Conservation (phyloP, 257 asterid species). For the Salvia hispanica region DNA sequence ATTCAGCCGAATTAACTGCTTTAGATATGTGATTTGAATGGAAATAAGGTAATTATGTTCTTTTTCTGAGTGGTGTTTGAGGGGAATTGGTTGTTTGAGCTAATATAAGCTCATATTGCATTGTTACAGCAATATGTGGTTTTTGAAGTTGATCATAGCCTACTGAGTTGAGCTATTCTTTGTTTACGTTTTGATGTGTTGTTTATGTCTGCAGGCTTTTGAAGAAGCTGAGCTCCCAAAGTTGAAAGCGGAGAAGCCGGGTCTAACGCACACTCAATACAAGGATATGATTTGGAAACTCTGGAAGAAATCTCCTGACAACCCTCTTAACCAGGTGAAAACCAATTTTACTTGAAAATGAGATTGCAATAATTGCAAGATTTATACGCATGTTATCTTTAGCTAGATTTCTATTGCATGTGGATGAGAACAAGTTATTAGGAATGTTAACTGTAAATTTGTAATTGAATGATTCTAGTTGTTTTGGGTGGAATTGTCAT, state of each 20-base stretch:
- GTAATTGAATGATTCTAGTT: neutral
- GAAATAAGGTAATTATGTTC: neutral
- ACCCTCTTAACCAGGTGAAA: slow-evolving; percentile 83
- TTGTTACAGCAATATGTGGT: neutral
- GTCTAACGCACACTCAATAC: slow-evolving; percentile 59
- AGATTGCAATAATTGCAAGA: slow-evolving; percentile 1
- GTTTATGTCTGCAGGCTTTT: slow-evolving; percentile 47
- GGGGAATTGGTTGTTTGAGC: neutral
- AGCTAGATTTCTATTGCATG: neutral
- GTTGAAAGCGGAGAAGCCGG: slow-evolving; percentile 59
- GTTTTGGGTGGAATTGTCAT: slow-evolving; percentile 1
- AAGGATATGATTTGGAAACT: slow-evolving; percentile 95
- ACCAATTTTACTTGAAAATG: neutral
- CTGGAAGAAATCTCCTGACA: slow-evolving; percentile 95
- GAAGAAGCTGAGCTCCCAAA: slow-evolving; percentile 66
- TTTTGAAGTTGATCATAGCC: neutral
- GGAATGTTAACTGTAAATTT: slow-evolving; percentile 9
- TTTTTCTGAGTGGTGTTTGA: neutral
- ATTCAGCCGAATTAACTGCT: slow-evolving; percentile 5
- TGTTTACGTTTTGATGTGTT: neutral
- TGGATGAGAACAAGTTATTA: neutral
- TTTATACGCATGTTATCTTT: neutral
- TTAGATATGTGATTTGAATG: slow-evolving; percentile 16
- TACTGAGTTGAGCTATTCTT: slow-evolving; percentile 32
- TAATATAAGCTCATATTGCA: neutral